Base-by-base conservation (phyloP, 2,329 filamentous ascomycete species). In the Microsporum ferrugineum region DNA sequence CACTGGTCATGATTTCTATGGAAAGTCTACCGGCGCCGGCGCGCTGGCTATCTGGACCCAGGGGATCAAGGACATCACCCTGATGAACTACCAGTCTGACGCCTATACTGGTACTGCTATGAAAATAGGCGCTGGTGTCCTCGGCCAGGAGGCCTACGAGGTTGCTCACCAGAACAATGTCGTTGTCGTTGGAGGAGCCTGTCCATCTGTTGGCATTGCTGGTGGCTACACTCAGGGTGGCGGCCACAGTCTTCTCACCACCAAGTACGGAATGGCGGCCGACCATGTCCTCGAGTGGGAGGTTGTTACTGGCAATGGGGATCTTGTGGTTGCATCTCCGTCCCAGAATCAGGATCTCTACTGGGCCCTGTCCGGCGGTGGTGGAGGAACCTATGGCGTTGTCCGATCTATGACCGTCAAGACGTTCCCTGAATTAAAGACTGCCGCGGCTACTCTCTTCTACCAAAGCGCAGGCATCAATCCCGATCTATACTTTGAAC, bases 11-110 rank as follows among this genome's bases (percentile, higher is more conserved):
- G 81, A 83, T 61, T 60, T 34, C 31, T n/a, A 23, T 34, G 85
- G 84, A 45, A 81, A 82, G 51, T 84, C 80, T 0, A 84, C 84
- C 0, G 85, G 85, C n/a, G 79, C 78, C 33, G 84, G 84, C 0
- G 76, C 65, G 2, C 64, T 74, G 29, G 66, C 57, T 1, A 61
- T 73, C 36, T 73, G 71, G 71, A 72, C 64, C 34, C 71, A 71
- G 34, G 56, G 71, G 59, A 64, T 72, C 5, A 72, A 72, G 53
- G 49, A 65, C 12, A 39, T 56, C 10, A 34, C 31, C 3, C 5
- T 56, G 4, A 2, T 60, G 23, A 77, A 80, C 67, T 77, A 80
- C 67, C 66, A 65, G 2, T 68, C 71, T 7, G 68, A 69, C 2
- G 64, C 63, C 17, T 78, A 76, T 62, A 69, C 68, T 0, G 80